A percentile compares a stretch with the other conserved stretches of the same genome.
Evolutionary conservation across 2,329 filamentous ascomycete species (phyloP).

Genomic region (Ascochyta fabae): DNA sequence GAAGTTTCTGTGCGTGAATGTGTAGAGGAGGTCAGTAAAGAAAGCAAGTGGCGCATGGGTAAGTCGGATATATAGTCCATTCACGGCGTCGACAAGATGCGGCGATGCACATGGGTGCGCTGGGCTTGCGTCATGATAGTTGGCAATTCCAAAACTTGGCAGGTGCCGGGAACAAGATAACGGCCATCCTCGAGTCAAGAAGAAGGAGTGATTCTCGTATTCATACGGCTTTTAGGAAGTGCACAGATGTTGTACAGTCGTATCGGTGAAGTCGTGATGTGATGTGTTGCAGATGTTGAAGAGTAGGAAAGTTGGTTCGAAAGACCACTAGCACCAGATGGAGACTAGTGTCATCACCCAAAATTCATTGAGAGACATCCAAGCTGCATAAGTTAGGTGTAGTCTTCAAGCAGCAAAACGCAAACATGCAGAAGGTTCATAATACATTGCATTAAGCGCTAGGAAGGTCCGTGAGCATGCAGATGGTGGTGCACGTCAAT

Average conservation of each 20-base stretch:
- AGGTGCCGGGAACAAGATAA: slow-evolving; percentile 17
- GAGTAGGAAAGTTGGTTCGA: neutral
- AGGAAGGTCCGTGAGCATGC: slow-evolving; percentile 17
- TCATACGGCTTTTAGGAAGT: neutral
- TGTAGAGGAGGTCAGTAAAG: neutral
- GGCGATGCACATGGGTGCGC: slow-evolving; percentile 32
- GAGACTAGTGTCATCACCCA: slow-evolving; percentile 3
- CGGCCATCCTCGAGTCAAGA: neutral
- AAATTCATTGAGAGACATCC: neutral
- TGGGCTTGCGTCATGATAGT: slow-evolving; percentile 44
- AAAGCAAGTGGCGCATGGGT: neutral
- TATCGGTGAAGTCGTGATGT: neutral
- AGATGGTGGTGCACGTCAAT: slow-evolving; percentile 12
- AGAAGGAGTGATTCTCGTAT: neutral
- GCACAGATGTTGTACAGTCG: neutral
- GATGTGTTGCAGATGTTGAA: neutral
- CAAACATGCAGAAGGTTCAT: slow-evolving; percentile 5
- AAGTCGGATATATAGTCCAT: slow-evolving; percentile 14
- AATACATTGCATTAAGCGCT: slow-evolving; percentile 22
- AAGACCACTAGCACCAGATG: neutral
- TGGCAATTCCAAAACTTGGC: slow-evolving; percentile 34
- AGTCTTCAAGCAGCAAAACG: neutral
- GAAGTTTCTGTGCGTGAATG: neutral
- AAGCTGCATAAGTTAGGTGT: neutral
- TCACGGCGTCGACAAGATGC: slow-evolving; percentile 15